Base-by-base conservation (phyloP, 345 rosid species). In the Psidium friedrichsthalianum region DNA sequence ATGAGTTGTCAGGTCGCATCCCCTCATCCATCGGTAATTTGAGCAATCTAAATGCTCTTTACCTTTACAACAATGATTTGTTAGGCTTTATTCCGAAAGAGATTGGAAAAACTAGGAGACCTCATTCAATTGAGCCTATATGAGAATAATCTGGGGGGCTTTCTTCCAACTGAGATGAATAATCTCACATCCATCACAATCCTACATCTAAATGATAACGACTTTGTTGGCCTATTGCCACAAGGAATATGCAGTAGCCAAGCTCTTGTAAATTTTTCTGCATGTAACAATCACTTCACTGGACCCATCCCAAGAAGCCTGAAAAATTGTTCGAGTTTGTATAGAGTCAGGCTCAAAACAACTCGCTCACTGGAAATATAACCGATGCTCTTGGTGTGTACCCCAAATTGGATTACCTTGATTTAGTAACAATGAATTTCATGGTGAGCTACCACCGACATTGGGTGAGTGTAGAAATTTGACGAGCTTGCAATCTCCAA, bases 311-410 rank as follows among this genome's bases (percentile, higher is more conserved):
- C 86, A 1, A 21, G 51, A 56, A 57, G 82, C 83, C 29, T 89
- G 40, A 82, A 29, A 58, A 86, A 89, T 40, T 87, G 88, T 32
- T 81, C 54, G 1, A 86, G 84, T n/a, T 74, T 89, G n/a, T 10
- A n/a, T 16, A 82, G 82, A 84, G 81, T 25, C 29, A 64, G 84
- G 69, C 49, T 83, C 16, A 83, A 2, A 40, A 36, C 16, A 83
- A 83, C 44, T n/a, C 14, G 16, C 21, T 83, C 16, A 56, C 18
- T 0, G 84, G 74, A 20, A 32, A 56, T 20, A 18, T 56, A 27
- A 18, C 74, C 3, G 78, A 86, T 32, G 64, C 74, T 54, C 82
- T 88, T 57, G 86, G 86, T 18, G 44, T 42, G 14, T 57, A 83
- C 40, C 86, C 86, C 24, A 47, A 58, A 8, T 18, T 88, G 57